A percentile compares a stretch with the other conserved stretches of the same genome.
These are phyloP conservation scores for Cystobasidium ongulense DNA, from an alignment of 768 basidiomycete genomes.

Conservation along the genomic window DNA sequence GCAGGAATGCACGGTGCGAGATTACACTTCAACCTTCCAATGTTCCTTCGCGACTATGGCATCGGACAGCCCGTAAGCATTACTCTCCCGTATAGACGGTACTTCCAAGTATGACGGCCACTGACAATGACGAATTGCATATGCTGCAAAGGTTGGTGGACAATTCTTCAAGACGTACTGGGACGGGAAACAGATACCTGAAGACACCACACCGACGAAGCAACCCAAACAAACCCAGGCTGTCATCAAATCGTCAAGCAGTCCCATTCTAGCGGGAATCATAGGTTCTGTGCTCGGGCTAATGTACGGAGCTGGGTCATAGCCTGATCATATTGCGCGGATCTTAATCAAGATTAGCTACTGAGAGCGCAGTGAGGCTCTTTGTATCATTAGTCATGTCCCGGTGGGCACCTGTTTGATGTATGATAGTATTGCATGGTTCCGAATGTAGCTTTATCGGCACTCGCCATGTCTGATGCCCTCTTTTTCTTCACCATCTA, in stretches of 20 bases:
- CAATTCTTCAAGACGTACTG: conserved; percentile 26
- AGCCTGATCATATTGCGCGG: not conserved
- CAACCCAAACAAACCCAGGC: conserved; percentile 1
- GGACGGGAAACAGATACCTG: not conserved
- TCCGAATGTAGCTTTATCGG: not conserved
- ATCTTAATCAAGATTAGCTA: not conserved
- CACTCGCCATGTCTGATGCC: not conserved
- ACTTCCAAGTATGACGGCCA: no score
- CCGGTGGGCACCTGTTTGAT: no score
- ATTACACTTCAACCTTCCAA: conserved; percentile 24
- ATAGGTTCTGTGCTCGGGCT: conserved; percentile 10
- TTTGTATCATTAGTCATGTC: not conserved
- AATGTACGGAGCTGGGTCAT: conserved; percentile 7
- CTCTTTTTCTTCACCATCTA: not conserved
- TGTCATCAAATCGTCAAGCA: not conserved
- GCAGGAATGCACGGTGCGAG: conserved; percentile 5
- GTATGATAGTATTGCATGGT: not conserved
- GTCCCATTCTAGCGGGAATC: conserved; percentile 7
- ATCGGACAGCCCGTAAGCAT: not conserved
- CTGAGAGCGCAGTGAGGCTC: not conserved
- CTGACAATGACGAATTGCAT: no score
- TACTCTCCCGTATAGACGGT: not conserved
- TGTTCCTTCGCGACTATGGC: conserved; percentile 22
- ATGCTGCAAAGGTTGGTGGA: not conserved
- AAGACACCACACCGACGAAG: not conserved